Evolutionary conservation across 192 early-diverging fungal species (phyloP), one percentile per base, ranked within the genome.

Genomic region (Backusella luteola): DNA sequence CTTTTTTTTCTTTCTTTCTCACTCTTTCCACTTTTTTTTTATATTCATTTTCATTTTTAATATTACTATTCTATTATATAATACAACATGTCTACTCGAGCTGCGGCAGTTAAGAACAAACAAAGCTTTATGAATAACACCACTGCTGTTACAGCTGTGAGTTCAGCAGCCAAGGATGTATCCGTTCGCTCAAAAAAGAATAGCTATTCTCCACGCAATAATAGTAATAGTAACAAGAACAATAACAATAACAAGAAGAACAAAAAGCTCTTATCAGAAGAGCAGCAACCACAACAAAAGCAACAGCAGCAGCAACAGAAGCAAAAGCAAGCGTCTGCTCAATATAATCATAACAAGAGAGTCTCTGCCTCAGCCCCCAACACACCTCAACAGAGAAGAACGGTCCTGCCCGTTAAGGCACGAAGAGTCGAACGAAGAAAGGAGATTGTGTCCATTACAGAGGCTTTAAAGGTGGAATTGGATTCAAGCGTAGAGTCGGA

Each of bases 381-480:
- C 23, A 56, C 72, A 26, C 59, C 70, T 34, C 69, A 80, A 29
- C 73, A 73, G 42, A 68, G 74, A 11, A 71, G 59, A 26, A 76
- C 73, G 52, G 35, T 76, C n/a, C 59, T 69, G 5, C 77, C 82
- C 12, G 78, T 84, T 8, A 88, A 85, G 73, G 74, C 79, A 32
- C 84, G 85, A 59, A 75, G 84, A 32, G 75, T 75, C n/a, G 84
- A 86, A 53, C 82, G 79, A 15, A 82, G 85, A 46, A 88, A 82
- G 42, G 87, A 88, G n/a, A 73, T 83, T 59, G 80, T 52, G 12
- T 74, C 83, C 21, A 73, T 71, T 14, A 76, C 76, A 11, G 79
- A 84, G 38, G 76, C 80, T n/a, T 73, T 84, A 74, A 84, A 77
- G 23, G 76, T 73, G 39, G 82, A 84, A 23, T 35, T 53, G 34